Base-by-base conservation (phyloP, 2,329 filamentous ascomycete species). In the Exophiala alcalophila region DNA sequence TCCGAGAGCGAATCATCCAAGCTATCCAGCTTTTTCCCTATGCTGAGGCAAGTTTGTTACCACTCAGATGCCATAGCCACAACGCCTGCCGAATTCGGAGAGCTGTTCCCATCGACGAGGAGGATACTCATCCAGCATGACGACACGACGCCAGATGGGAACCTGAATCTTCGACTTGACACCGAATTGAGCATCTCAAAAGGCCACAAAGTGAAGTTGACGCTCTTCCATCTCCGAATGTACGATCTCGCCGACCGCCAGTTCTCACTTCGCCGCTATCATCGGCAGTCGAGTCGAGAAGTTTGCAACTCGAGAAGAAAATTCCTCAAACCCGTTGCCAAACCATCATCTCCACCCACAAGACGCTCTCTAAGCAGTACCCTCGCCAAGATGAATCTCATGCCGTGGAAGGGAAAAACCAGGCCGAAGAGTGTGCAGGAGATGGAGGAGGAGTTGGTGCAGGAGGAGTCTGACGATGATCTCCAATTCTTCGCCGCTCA, bases 141-240 rank as follows among this genome's bases (percentile, higher is more conserved):
- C 61, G 88, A 96, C 65, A 80, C 86, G 34, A 92, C 89, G 0
- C 68, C 83, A 3, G 91, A 98, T 62, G 91, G 91, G 24, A 95
- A 96, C 71, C 94, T 96, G 88, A 97, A 97, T 62, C 74, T 98
- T 44, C 83, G 90, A 21, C 76, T 97, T 45, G 90, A 95, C 61
- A 91, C 87, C 4, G 72, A 85, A 50, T 77, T 86, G 31, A 66
- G 70, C 18, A 68, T 71, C 18, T 74, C 76, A 18, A 76, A 77
- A 27, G 72, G 74, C 28, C 67, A 68, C 38, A 77, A 77, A 52
- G 77, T 81, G 50, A 80, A 80, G 55, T 78, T 85, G 57, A 86
- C 81, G 4, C 81, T 98, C 33, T 97, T 96, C 67, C 91, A 98
- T 65, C 73, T 97, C 47, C 85, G 89, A 58, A 95, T 98, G 88